Conservation (phyloP, 2,329 filamentous ascomycete genomes). For the Botrytis aclada region DNA sequence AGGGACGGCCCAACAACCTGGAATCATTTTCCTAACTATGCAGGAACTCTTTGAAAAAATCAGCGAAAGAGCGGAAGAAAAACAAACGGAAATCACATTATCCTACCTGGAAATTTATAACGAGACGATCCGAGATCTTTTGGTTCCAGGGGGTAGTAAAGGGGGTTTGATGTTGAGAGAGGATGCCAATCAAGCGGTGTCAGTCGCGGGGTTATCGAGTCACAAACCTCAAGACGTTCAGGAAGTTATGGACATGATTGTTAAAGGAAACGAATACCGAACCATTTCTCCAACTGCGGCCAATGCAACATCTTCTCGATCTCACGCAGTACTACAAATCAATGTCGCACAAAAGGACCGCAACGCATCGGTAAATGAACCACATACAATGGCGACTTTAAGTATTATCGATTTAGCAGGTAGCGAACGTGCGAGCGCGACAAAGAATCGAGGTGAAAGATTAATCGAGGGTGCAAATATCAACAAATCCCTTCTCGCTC, state of each 20-base stretch:
- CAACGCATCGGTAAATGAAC: constrained; percentile 88
- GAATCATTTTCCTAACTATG: constrained; percentile 99
- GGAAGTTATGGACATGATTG: constrained; percentile 99
- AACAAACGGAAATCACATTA: constrained; percentile 83
- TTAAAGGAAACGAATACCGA: constrained; percentile 87
- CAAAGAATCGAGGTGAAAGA: constrained; percentile 91
- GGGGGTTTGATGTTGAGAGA: constrained; percentile 87
- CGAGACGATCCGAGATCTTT: constrained; percentile 92
- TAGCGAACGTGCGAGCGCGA: constrained; percentile 92
- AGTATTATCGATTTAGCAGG: constrained; percentile 98
- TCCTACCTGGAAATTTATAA: constrained; percentile 99
- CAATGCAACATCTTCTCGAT: constrained; percentile 95
- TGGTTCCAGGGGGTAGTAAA: constrained; percentile 78
- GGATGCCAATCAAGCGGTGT: constrained; percentile 89
- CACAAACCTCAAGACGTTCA: constrained; percentile 88
- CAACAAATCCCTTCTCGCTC: constrained; percentile 93
- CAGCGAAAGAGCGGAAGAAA: constrained; percentile 78
- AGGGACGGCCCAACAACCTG: constrained; percentile 85
- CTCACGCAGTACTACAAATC: constrained; percentile 95
- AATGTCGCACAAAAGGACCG: constrained; percentile 93
- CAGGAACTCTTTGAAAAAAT: constrained; percentile 98
- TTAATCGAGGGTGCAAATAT: constrained; percentile 95
- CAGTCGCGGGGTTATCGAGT: constrained; percentile 84
- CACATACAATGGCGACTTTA: constrained; percentile 95
- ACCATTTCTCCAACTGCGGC: constrained; percentile 97